phyloP scores from a whole-genome alignment of 129 eudicot genomes.

The Chrysanthemum makinoi region DNA sequence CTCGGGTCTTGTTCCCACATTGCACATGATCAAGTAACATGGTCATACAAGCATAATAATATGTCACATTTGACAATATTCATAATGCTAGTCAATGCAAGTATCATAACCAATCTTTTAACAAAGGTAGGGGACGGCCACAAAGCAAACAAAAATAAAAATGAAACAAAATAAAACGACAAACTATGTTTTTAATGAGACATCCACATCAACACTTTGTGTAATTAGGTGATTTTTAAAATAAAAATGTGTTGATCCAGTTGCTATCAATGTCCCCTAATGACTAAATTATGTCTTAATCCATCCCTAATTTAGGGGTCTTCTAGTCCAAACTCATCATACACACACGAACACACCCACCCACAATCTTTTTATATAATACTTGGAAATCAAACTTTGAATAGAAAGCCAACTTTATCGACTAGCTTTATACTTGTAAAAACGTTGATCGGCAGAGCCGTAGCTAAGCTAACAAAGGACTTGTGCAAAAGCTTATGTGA shows the following conservation, averaged over 20 bases:
- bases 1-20: too few relatives aligned
- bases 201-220: constrained; percentile 24
- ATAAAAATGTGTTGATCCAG: constrained; percentile 14
- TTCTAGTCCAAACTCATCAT: constrained; percentile 28
- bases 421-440: neutral
- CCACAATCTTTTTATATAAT: too few relatives aligned
- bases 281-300: constrained; percentile 34
- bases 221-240: constrained; percentile 1
- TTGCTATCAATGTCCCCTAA: constrained; percentile 44
- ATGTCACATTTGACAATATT: too few relatives aligned
- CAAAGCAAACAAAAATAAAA: neutral
- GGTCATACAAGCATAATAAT: too few relatives aligned
- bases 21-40: too few relatives aligned
- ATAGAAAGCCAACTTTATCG: neutral
- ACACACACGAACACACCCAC: neutral
- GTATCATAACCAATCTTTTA: neutral
- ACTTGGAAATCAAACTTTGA: neutral
- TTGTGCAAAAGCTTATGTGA: too few relatives aligned
- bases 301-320: constrained; percentile 54
- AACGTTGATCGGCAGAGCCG: too few relatives aligned
- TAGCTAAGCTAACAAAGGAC: too few relatives aligned
- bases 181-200: constrained; percentile 15
- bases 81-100: too few relatives aligned
- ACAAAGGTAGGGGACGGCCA: constrained; percentile 2
- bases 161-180: neutral